Percentiles rank a stretch among this genome's conserved stretches.
phyloP scores from a whole-genome alignment of 2,329 filamentous ascomycete genomes.

The Cladosporium sp. region DNA sequence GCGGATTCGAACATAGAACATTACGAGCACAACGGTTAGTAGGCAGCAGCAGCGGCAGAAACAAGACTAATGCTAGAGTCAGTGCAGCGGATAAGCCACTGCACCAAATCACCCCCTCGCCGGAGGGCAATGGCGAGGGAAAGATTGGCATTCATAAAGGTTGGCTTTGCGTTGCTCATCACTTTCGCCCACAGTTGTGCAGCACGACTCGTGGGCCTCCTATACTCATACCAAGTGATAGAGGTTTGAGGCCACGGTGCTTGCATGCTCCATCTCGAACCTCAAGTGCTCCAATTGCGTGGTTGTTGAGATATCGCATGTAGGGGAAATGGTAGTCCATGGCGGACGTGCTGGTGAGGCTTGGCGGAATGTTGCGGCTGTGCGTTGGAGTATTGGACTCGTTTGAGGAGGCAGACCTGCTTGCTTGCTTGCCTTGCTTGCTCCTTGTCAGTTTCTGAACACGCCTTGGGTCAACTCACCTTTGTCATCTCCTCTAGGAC shows the following conservation, averaged over 20 bases:
- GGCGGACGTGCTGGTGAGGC: constrained; percentile 7
- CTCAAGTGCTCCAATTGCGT: not conserved
- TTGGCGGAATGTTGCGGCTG: not conserved
- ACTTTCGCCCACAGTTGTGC: constrained; percentile 2
- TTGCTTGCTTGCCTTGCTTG: not conserved
- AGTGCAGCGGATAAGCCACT: not conserved
- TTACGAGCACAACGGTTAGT: not conserved
- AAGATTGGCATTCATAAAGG: not conserved
- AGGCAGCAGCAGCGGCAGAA: not conserved
- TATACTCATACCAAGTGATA: not conserved
- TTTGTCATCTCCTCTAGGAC: not conserved
- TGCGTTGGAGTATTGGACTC: not conserved
- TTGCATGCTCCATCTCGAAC: constrained; percentile 7
- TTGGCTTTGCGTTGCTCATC: constrained; percentile 3
- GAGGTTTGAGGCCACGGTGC: not conserved
- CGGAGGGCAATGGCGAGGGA: not conserved
- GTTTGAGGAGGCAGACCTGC: not conserved
- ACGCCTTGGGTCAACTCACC: not conserved
- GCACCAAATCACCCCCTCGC: not conserved
- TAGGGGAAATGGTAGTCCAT: not conserved
- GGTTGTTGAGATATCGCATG: constrained; percentile 15
- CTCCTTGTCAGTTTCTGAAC: not conserved
- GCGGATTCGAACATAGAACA: not conserved
- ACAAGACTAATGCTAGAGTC: not conserved
- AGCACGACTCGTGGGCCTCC: not conserved